Conservation (phyloP, 2,329 filamentous ascomycete genomes). For the Bipolaris gigantea region DNA sequence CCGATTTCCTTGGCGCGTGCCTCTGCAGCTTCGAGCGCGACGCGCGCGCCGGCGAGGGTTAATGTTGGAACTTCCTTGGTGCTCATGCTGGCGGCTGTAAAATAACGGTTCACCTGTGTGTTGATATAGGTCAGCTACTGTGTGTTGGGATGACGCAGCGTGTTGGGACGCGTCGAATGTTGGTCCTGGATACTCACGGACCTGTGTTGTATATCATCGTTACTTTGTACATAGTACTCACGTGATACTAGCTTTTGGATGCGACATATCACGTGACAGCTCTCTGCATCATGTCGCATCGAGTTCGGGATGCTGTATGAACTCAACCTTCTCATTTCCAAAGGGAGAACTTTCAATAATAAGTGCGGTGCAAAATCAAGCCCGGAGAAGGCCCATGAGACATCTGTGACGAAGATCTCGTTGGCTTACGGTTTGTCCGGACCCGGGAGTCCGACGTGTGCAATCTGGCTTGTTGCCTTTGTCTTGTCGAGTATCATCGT, state of each 20-base stretch:
- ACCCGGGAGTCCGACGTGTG: background rate
- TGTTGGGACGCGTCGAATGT: background rate
- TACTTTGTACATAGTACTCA: background rate
- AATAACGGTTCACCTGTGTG: background rate
- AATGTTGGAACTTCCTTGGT: slow-evolving; percentile 37
- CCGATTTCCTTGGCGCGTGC: slow-evolving; percentile 41
- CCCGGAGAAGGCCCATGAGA: too few species aligned
- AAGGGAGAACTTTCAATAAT: too few species aligned
- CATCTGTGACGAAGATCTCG: background rate
- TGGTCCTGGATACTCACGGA: slow-evolving; percentile 7
- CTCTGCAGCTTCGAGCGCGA: slow-evolving; percentile 43
- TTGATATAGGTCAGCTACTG: background rate
- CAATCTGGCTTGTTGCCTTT: background rate
- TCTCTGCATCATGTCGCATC: too few species aligned
- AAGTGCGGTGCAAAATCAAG: too few species aligned
- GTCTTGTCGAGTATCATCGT: too few species aligned
- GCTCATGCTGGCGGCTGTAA: slow-evolving; percentile 28
- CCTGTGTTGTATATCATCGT: background rate
- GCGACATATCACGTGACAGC: too few species aligned
- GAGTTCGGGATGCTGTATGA: too few species aligned
- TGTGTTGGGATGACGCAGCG: background rate
- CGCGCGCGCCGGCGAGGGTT: slow-evolving; percentile 43
- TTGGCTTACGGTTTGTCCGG: background rate
- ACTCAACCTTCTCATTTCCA: too few species aligned
- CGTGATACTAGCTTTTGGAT: too few species aligned